Evolutionary conservation across 768 basidiomycete genomes (phyloP).

Genomic region (Fomitopsis serialis): DNA sequence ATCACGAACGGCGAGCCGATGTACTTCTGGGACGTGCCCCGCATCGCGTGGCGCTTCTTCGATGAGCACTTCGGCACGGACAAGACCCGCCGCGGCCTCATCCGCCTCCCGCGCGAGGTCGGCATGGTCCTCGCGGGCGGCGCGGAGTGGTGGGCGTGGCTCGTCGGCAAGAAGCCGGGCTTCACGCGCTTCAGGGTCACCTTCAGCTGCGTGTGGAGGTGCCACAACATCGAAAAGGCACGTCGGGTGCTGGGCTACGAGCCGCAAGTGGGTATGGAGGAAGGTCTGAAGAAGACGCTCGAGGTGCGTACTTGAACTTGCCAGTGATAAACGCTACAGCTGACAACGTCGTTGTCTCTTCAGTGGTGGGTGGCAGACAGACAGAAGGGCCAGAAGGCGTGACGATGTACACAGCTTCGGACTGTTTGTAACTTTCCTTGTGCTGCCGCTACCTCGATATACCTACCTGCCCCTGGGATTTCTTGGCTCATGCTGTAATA

Average conservation of each 20-base stretch:
- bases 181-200: conserved; percentile 85
- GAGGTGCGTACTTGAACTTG: conserved; percentile 47
- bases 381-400: not conserved
- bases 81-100: conserved; percentile 33
- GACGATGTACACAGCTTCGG: not conserved
- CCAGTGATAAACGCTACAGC: too few relatives aligned
- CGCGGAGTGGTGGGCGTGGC: conserved; percentile 68
- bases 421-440: too few relatives aligned
- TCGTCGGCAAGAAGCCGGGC: conserved; percentile 73
- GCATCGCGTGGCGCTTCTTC: conserved; percentile 68
- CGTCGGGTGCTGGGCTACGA: conserved; percentile 90
- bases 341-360: too few relatives aligned
- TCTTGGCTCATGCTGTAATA: too few relatives aligned
- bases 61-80: conserved; percentile 47
- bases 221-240: conserved; percentile 94
- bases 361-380: conserved; percentile 13
- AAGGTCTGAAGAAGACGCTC: conserved; percentile 76
- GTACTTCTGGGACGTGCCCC: conserved; percentile 93
- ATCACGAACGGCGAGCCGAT: conserved; percentile 96
- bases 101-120: conserved; percentile 52
- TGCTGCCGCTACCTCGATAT: too few relatives aligned
- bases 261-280: conserved; percentile 82
- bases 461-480: too few relatives aligned
- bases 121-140: conserved; percentile 68
- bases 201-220: conserved; percentile 74